Conservation (phyloP, 257 asterid species). For the Leptodermis oblonga region DNA sequence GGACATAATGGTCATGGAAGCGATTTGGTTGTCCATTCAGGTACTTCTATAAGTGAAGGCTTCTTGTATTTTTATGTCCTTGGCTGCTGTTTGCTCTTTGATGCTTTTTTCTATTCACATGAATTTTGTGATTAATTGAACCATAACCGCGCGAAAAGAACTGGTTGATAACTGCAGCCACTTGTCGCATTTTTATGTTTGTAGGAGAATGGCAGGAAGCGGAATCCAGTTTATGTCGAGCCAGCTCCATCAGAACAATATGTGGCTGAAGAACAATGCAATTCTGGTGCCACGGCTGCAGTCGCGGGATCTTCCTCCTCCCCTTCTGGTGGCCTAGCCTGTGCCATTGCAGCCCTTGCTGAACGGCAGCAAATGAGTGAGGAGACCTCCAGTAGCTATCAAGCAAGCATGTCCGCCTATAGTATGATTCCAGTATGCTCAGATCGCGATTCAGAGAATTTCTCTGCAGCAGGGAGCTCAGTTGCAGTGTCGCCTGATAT, state of each 20-base stretch:
- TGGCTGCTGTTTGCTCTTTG: neutral
- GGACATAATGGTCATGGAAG: slow-evolving; percentile 99
- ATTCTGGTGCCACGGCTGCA: slow-evolving; percentile 23
- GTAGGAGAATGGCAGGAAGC: slow-evolving; percentile 66
- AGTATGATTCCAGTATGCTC: slow-evolving; percentile 33
- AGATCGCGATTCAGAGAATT: slow-evolving; percentile 42
- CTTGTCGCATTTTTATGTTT: slow-evolving; percentile 4
- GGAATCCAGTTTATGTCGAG: slow-evolving; percentile 35
- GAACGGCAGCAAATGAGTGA: slow-evolving; percentile 70
- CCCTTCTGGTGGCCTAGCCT: slow-evolving; percentile 88
- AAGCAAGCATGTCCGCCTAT: slow-evolving; percentile 30
- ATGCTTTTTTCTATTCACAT: neutral
- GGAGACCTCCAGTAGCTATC: slow-evolving; percentile 49
- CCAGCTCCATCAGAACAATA: slow-evolving; percentile 43
- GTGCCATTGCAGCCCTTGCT: slow-evolving; percentile 91
- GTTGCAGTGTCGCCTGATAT: slow-evolving; percentile 33
- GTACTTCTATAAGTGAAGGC: slow-evolving; percentile 29
- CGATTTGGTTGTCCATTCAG: slow-evolving; percentile 97
- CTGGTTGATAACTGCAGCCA: neutral
- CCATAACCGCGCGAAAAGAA: neutral
- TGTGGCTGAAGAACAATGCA: slow-evolving; percentile 37
- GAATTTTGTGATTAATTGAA: too few species aligned
- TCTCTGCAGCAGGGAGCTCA: slow-evolving; percentile 38
- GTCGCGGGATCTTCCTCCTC: slow-evolving; percentile 59
- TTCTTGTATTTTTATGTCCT: neutral